Evolutionary conservation across 257 asterid genomes (phyloP).

Genomic region (Anisodus acutangulus): DNA sequence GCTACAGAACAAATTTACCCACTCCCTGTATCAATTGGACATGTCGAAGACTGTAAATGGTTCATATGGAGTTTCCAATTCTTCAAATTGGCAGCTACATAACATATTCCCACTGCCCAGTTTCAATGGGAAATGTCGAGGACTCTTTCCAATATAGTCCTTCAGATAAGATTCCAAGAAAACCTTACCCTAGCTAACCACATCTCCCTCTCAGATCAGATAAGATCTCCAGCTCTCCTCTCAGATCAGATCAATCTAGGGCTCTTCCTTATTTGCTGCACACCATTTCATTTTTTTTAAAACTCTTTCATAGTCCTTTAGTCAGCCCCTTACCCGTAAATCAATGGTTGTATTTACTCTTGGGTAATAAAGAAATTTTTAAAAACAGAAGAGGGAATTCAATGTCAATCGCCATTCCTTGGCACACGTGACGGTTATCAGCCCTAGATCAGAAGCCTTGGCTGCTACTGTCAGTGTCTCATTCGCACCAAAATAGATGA

Average conservation of each 20-base stretch:
- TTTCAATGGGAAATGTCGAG: background rate
- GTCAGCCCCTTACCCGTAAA: background rate
- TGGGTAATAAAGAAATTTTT: background rate
- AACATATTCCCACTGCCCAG: background rate
- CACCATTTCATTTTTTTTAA: background rate
- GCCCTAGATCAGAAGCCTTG: too few species aligned
- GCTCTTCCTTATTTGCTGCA: background rate
- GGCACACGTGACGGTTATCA: too few species aligned
- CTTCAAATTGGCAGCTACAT: background rate
- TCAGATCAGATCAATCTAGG: background rate
- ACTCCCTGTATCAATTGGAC: background rate
- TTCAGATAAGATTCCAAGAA: background rate
- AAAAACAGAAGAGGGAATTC: too few species aligned
- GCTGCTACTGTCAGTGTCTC: too few species aligned
- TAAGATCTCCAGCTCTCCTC: background rate
- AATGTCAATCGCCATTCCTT: too few species aligned
- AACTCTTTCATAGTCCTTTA: constrained; percentile 4
- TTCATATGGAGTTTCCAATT: background rate
- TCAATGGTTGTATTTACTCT: background rate
- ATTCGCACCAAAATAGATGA: too few species aligned
- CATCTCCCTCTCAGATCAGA: background rate
- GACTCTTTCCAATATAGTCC: background rate
- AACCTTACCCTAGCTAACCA: background rate
- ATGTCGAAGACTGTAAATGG: background rate
- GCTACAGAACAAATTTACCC: background rate